Evolutionary conservation across 164 flowering plant species (phyloP), one percentile per base, ranked within the genome.

Genomic region (Taxillus chinensis): DNA sequence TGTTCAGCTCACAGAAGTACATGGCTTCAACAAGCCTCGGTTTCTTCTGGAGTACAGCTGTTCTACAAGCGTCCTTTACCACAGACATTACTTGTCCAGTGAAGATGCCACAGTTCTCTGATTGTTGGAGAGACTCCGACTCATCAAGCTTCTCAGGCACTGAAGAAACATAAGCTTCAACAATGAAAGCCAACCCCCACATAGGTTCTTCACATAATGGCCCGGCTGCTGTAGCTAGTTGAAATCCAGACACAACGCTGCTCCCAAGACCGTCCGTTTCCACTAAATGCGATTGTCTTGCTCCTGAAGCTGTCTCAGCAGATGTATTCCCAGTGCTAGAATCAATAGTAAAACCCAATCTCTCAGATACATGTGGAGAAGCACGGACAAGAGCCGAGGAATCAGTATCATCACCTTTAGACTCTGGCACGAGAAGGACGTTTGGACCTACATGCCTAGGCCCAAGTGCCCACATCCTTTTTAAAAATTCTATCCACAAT

Each of bases 121-220:
- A 62, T 40, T 63, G 83, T 45, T 75, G 80, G 53, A 55, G 57
- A 45, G 68, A 27, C 50, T 81, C 82, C 14, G 79, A 59, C 4
- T 78, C 85, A 46, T 71, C 78, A 41, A 75, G 42, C 46, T 65
- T 73, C 48, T 8, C 67, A 57, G 48, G 57, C 39, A 60, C 41
- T n/a, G 87, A 79, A 72, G 71, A 67, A 62, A 90, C 66, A 42
- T 55, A 68, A 52, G 84, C 92, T 70, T 90, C 92, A 39, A 88
- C 74, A 46, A 82, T 67, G 71, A 88, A 90, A 2, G 82, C 89
- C 71, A 88, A 79, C 48, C 97, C 97, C 97, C 97, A 87, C 92
- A 89, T 79, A 7, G 98, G 87, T 72, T 92, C 98, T 59, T 92
- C 98, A 64, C 98, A 89, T 60, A 92, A 70, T 2, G 96, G 98